Evolutionary conservation across 495 filamentous ascomycete genomes (phyloP).

Genomic region (Evernia prunastri): DNA sequence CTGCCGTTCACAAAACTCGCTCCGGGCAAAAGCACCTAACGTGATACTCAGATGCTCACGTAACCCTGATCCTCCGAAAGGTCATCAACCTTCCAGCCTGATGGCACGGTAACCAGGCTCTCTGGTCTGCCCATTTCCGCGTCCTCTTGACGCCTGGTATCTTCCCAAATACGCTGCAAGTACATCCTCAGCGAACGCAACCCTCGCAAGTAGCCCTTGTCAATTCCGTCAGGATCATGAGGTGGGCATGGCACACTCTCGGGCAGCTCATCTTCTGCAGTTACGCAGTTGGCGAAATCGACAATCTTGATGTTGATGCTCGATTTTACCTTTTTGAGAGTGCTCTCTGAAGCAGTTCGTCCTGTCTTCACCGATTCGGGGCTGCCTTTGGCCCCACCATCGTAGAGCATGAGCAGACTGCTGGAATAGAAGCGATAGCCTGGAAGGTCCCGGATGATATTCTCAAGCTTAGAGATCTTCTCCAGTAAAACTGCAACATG

Average conservation of each 20-base stretch:
- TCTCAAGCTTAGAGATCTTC: constrained; percentile 73
- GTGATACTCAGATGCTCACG: constrained; percentile 45
- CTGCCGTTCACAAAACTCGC: not conserved
- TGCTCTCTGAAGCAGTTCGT: constrained; percentile 22
- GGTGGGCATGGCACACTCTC: constrained; percentile 71
- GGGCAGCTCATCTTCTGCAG: constrained; percentile 64
- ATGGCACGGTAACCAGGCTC: constrained; percentile 28
- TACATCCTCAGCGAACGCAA: constrained; percentile 74
- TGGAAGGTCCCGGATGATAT: constrained; percentile 68
- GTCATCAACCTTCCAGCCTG: constrained; percentile 22
- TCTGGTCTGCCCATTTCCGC: constrained; percentile 38
- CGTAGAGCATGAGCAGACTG: constrained; percentile 89
- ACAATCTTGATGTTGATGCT: constrained; percentile 92
- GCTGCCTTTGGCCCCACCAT: constrained; percentile 52
- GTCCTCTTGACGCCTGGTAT: constrained; percentile 45
- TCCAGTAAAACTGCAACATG: constrained; percentile 84
- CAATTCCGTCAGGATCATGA: constrained; percentile 68
- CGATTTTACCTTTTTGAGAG: constrained; percentile 31
- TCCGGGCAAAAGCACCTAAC: not conserved
- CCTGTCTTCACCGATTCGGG: constrained; percentile 7
- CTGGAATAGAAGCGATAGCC: constrained; percentile 95
- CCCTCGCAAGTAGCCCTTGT: constrained; percentile 84
- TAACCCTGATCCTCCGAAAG: constrained; percentile 23
- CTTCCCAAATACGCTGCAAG: constrained; percentile 80
- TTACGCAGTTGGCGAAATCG: constrained; percentile 97